Conservation (phyloP, 2,329 filamentous ascomycete species). For the Trichoderma sp. region DNA sequence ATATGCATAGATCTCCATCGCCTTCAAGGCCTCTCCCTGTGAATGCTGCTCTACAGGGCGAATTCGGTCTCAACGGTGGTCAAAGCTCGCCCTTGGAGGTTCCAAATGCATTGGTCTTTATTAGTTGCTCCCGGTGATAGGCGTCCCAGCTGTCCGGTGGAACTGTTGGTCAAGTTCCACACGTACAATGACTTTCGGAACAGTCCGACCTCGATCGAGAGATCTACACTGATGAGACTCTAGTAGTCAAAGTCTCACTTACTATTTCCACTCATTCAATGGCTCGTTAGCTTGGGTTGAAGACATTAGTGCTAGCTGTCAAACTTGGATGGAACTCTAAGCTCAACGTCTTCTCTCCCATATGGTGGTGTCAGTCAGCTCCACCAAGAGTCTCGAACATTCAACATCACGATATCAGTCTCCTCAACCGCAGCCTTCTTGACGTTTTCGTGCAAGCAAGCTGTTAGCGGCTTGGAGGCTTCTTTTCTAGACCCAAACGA, state of each 20-base stretch:
- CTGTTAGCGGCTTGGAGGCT: constrained; percentile 4
- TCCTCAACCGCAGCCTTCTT: neutral
- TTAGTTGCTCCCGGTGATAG: neutral
- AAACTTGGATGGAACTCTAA: constrained; percentile 16
- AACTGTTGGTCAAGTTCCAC: too few species aligned
- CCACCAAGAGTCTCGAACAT: neutral
- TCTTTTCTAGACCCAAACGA: neutral
- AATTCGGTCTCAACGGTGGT: constrained; percentile 1
- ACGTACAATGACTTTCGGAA: too few species aligned
- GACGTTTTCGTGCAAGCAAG: constrained; percentile 23
- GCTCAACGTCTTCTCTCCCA: neutral
- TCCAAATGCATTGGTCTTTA: neutral
- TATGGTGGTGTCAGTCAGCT: neutral
- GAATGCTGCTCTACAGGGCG: too few species aligned
- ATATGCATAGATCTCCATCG: neutral
- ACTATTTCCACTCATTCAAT: too few species aligned
- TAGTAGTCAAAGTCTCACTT: too few species aligned
- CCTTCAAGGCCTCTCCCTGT: neutral
- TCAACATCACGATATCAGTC: too few species aligned
- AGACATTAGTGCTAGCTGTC: neutral
- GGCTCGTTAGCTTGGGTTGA: too few species aligned
- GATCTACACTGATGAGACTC: too few species aligned
- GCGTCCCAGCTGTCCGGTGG: too few species aligned
- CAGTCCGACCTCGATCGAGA: too few species aligned
- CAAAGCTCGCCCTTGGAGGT: neutral